phyloP scores from a whole-genome alignment of 495 filamentous ascomycete genomes.

The Annulohypoxylon stygium region DNA sequence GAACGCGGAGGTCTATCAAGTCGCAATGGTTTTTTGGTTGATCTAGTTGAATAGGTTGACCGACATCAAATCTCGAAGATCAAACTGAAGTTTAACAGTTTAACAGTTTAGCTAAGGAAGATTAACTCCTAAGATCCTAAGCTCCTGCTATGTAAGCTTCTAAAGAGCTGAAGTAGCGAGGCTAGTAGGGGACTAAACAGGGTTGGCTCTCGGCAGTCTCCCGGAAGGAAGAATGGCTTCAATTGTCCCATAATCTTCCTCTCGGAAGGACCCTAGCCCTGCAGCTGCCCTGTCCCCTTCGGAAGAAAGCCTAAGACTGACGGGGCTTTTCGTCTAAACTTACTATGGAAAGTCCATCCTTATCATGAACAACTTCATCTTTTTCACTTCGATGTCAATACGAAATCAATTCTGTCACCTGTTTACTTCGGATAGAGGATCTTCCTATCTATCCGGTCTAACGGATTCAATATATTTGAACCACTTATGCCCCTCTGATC shows the following conservation, averaged over 20 bases:
- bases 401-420: slow-evolving; percentile 1
- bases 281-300: slow-evolving; percentile 8
- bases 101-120: background rate
- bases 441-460: slow-evolving; percentile 8
- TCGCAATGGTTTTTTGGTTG: slow-evolving; percentile 4
- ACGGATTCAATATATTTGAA: background rate
- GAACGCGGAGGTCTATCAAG: background rate
- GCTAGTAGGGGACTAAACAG: slow-evolving; percentile 1
- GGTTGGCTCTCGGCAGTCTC: slow-evolving; percentile 10
- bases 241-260: background rate
- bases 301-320: background rate
- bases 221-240: background rate
- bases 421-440: background rate
- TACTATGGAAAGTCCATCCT: slow-evolving; percentile 13
- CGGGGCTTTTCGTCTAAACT: background rate
- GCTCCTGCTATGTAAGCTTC: background rate
- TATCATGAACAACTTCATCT: slow-evolving; percentile 3
- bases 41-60: background rate
- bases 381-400: background rate
- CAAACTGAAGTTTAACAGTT: background rate
- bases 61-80: background rate
- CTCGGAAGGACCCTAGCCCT: slow-evolving; percentile 13
- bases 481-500: background rate
- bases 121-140: no score
- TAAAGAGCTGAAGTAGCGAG: background rate